Evolutionary conservation across 2,329 filamentous ascomycete genomes (phyloP).

Genomic region (Diaporthe citriasiana): DNA sequence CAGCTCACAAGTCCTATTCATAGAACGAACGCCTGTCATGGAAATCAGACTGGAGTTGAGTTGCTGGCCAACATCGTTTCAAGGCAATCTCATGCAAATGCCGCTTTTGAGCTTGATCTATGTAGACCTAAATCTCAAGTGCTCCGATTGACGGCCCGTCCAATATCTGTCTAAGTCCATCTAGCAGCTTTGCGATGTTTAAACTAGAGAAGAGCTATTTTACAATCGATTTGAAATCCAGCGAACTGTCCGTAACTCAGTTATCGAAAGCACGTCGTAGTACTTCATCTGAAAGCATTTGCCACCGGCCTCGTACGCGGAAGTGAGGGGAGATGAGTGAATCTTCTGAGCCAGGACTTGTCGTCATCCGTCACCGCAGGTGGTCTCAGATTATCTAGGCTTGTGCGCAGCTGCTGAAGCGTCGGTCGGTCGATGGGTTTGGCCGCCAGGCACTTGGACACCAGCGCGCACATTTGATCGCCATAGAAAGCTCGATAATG

Average conservation of each 20-base stretch:
- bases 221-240: background rate
- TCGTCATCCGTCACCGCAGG: background rate
- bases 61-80: no score
- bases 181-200: no score
- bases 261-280: background rate
- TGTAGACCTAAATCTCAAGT: background rate
- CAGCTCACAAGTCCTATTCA: no score
- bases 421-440: slow-evolving; percentile 14
- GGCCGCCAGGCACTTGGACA: background rate
- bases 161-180: no score
- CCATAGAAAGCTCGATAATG: background rate
- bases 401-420: background rate
- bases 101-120: no score
- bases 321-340: background rate
- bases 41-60: no score
- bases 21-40: no score
- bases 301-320: background rate
- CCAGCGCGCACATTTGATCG: background rate
- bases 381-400: background rate
- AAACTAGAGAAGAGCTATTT: no score
- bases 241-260: background rate
- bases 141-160: background rate
- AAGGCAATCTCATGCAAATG: no score
- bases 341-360: background rate
- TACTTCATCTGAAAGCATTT: background rate